Evolutionary conservation across 805 yeast genomes (phyloP).

Genomic region (Spathaspora hagerdaliae): DNA sequence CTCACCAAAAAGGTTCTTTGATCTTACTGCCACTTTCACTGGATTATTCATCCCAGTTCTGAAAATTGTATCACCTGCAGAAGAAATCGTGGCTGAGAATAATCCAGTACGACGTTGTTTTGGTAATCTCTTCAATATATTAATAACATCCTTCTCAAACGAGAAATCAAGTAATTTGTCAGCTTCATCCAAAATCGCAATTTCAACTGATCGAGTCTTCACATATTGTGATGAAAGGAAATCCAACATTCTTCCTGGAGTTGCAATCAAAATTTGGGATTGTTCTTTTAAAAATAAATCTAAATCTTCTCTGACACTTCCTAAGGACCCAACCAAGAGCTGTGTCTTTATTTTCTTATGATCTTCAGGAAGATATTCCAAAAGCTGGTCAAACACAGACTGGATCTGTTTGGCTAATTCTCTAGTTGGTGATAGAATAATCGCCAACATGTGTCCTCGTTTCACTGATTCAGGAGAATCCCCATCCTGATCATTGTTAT

Average conservation of each 20-base stretch:
- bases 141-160: conserved; percentile 63
- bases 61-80: conserved; percentile 75
- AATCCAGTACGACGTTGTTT: conserved; percentile 91
- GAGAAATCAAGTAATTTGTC: conserved; percentile 81
- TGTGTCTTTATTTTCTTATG: conserved; percentile 48
- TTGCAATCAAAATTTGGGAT: conserved; percentile 82
- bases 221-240: conserved; percentile 59
- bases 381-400: conserved; percentile 55
- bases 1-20: conserved; percentile 23
- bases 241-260: conserved; percentile 87
- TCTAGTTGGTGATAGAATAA: conserved; percentile 72
- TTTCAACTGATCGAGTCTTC: conserved; percentile 60
- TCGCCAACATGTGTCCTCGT: conserved; percentile 66
- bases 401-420: conserved; percentile 71
- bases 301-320: conserved; percentile 67
- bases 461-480: conserved; percentile 30
- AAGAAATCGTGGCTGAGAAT: conserved; percentile 88
- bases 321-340: conserved; percentile 59
- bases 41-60: conserved; percentile 93
- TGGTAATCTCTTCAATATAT: conserved; percentile 68
- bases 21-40: conserved; percentile 75
- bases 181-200: conserved; percentile 87
- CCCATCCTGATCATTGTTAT: conserved; percentile 15
- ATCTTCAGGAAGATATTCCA: conserved; percentile 55
- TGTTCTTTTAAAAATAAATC: conserved; percentile 46